Evolutionary conservation across 345 rosid genomes (phyloP), one percentile per base, ranked within the genome.

Genomic region (Citrus mangshanensis): DNA sequence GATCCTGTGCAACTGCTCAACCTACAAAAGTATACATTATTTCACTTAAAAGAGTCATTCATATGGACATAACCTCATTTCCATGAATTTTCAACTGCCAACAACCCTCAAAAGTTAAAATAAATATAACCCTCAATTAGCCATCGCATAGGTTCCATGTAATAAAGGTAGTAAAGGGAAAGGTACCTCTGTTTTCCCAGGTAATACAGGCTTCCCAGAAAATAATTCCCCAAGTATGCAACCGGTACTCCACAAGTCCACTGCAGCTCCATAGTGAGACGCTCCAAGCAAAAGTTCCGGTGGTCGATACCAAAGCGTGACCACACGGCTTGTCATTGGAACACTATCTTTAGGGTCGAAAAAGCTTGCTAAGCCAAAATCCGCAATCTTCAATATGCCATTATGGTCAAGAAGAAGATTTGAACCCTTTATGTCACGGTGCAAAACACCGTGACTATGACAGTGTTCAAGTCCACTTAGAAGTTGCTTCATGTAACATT

Each of bases 301-400:
- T 3, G 98, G 98, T 81, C 99, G 84, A 87, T 96, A 96, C 99
- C 99, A 96, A 55, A 96, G 97, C 32, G 98, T 96, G 84, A 96
- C 98, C 63, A 96, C 99, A 35, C 99, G 97, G 81, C 97, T 94
- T 22, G 99, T 96, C 89, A 94, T 78, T 2, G 89, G 92, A 70
- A 77, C 83, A 5, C 77, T 86, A 38, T 90, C 78, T 22, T 80
- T 73, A 40, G 98, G 93, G 79, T 94, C 84, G 63, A 88, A 96
- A 85, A 87, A 85, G 73, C 91, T 93, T 49, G 99, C 97, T 70
- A 96, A 78, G 55, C 99, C 99, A 69, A 96, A 96, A 89, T 96
- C 99, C 2, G 98, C 98, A 79, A 96, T 94, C 90, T 96, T 96
- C 87, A 96, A 87, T 80, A 87, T 28, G 72, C 99, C 99, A 74